These are phyloP conservation scores for Microascus cirrosus DNA, from an alignment of 2,329 filamentous ascomycete genomes.

Conservation along the genomic window DNA sequence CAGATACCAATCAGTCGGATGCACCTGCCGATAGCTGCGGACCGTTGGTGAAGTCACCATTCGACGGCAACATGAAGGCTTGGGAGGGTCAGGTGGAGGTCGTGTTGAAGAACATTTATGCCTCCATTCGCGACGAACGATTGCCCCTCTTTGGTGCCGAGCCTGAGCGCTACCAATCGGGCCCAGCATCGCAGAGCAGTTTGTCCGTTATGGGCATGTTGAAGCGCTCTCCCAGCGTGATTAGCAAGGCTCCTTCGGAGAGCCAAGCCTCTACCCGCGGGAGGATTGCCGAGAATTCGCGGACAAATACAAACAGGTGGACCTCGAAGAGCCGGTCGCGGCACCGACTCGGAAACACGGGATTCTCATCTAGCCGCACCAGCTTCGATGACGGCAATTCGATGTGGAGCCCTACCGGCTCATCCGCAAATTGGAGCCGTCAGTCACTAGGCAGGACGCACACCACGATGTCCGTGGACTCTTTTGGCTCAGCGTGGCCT, in stretches of 20 bases:
- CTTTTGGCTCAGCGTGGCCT: conserved; percentile 66
- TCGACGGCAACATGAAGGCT: conserved; percentile 60
- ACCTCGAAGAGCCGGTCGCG: conserved; percentile 77
- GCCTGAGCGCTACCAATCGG: conserved; percentile 25
- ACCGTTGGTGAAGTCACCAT: conserved; percentile 66
- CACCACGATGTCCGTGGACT: conserved; percentile 86
- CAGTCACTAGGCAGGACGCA: conserved; percentile 86
- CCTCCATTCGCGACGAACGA: conserved; percentile 76
- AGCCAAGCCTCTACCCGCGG: conserved; percentile 58
- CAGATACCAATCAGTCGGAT: conserved; percentile 18
- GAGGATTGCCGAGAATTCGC: conserved; percentile 49
- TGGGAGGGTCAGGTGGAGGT: conserved; percentile 87
- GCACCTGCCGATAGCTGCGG: conserved; percentile 43
- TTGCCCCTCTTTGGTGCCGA: conserved; percentile 73
- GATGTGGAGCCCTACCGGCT: conserved; percentile 73
- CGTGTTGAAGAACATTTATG: conserved; percentile 88
- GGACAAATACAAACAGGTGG: conserved; percentile 56
- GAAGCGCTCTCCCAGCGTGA: conserved; percentile 76
- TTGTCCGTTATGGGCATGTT: conserved; percentile 69
- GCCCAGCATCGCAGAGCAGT: conserved; percentile 40
- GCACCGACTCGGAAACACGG: conserved; percentile 59
- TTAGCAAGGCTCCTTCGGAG: conserved; percentile 90
- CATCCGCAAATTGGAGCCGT: conserved; percentile 93
- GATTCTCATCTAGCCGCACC: conserved; percentile 81
- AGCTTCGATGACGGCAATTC: conserved; percentile 87